Conservation (phyloP, 1,284 basidiomycete genomes). For the Austroboletus niveus region DNA sequence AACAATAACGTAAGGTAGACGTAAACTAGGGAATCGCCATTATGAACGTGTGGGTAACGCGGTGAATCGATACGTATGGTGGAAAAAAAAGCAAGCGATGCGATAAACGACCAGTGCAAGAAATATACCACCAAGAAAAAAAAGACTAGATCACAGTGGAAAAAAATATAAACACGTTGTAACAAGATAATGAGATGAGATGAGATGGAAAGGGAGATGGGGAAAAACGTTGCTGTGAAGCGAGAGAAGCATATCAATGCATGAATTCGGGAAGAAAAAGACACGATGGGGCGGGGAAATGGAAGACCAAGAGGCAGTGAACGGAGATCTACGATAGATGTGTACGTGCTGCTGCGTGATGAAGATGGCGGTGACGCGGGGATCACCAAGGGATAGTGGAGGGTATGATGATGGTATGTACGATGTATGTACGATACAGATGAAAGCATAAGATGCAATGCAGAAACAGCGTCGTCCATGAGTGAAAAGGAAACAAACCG, state of each 20-base stretch:
- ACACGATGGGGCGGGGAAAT: slow-evolving; percentile 2
- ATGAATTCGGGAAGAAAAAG: slow-evolving; percentile 1
- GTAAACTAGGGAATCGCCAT: background rate
- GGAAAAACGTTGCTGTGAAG: background rate
- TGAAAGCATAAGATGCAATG: slow-evolving; percentile 9
- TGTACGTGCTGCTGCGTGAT: slow-evolving; percentile 13
- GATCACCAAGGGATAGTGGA: slow-evolving; percentile 2
- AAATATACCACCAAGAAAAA: too few relatives aligned
- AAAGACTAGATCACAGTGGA: too few relatives aligned
- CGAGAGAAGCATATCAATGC: background rate
- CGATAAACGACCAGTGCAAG: background rate
- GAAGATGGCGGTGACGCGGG: background rate
- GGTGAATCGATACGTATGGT: background rate
- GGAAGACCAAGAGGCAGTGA: slow-evolving; percentile 6
- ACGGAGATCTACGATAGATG: slow-evolving; percentile 25
- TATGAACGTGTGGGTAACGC: slow-evolving; percentile 6
- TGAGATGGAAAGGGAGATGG: background rate
- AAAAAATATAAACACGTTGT: background rate
- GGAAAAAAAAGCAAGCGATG: background rate
- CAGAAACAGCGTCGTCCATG: slow-evolving; percentile 5
- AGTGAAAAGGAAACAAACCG: slow-evolving; percentile 1
- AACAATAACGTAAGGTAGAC: slow-evolving; percentile 1
- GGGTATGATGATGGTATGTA: slow-evolving; percentile 9
- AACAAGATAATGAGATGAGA: background rate
- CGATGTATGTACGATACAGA: slow-evolving; percentile 6